Base-by-base conservation (phyloP, 768 basidiomycete genomes). In the Favolaschia claudopus region DNA sequence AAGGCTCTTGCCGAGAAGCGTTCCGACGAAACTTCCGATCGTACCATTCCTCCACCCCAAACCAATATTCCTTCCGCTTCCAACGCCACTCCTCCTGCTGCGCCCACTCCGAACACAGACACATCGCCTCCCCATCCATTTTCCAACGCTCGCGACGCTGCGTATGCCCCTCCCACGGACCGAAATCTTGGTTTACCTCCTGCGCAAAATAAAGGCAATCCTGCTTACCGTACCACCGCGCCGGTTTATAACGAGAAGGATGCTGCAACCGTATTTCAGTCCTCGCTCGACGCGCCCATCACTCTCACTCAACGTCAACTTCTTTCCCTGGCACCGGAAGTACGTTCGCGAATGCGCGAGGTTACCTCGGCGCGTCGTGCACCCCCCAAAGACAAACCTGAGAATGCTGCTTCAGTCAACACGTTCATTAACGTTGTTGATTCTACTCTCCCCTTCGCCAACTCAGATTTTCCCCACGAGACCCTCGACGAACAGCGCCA, bases 301-400 rank as follows among this genome's bases (percentile, higher is more conserved):
- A 68, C 65, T 7, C 17, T 71, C 27, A 66, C 66, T 0, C 63
- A 63, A 40, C 56, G 65, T 1, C 67, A 69, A 50, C 47, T 69
- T 3, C 60, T 69, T 5, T 55, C 65, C 12, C 46, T 69, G 7
- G 43, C 68, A 3, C 65, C 64, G 3, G 68, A 69, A 20, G 45
- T 67, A 17, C 62, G 64, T 19, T 20, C 47, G 19, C 57, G 63
- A 39, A 50, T 61, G 31, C 51, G 55, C 1, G 69, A 68, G 9
- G 58, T 58, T 1, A 66, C 59, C 8, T 66, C 65, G 13, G 58
- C 40, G 29, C 52, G 52, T 19, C 37, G 52, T 24, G 52, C 33
- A 31, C 29, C 28, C 24, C 31, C 52, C n/a, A n/a, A n/a, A 6
- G 28, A 17, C 12, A 42, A 39, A 4, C 43, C 43, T 12, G 51